Conservation (phyloP, 192 early-diverging fungal genomes). For the Linnemannia hyalina region DNA sequence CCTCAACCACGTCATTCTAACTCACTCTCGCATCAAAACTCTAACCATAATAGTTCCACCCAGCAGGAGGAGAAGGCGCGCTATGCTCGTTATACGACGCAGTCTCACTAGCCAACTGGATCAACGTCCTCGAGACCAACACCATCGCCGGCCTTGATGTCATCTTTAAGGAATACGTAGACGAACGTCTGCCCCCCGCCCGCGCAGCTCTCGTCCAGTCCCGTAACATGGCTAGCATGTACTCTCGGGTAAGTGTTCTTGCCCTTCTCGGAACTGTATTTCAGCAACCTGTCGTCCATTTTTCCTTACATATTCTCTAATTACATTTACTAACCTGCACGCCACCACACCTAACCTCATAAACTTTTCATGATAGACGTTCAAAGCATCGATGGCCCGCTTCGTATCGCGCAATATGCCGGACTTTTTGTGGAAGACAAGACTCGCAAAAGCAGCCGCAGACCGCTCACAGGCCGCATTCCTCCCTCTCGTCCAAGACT, state of each 20-base stretch:
- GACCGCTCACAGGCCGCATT: conserved; percentile 1
- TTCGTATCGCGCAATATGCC: conserved; percentile 7
- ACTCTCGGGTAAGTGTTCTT: not conserved
- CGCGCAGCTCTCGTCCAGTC: not conserved
- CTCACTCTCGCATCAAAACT: no score
- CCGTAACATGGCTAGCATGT: not conserved
- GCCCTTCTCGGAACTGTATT: no score
- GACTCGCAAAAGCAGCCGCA: not conserved
- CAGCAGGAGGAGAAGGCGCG: not conserved
- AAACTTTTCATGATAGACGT: not conserved
- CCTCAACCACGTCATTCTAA: no score
- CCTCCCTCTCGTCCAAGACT: conserved; percentile 7
- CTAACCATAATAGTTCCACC: not conserved
- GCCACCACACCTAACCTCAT: not conserved
- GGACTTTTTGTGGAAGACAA: not conserved
- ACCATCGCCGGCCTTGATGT: not conserved
- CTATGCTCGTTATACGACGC: conserved; percentile 5
- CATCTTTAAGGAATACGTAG: conserved; percentile 12
- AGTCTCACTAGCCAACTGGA: conserved; percentile 11
- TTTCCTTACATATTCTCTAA: not conserved
- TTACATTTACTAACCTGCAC: no score
- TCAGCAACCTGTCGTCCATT: not conserved
- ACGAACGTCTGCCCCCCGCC: not conserved
- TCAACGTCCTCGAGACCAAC: conserved; percentile 9
- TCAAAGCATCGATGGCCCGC: conserved; percentile 4